Conservation (phyloP, 1,284 basidiomycete genomes). For the Erythrobasidium hasegawianum region DNA sequence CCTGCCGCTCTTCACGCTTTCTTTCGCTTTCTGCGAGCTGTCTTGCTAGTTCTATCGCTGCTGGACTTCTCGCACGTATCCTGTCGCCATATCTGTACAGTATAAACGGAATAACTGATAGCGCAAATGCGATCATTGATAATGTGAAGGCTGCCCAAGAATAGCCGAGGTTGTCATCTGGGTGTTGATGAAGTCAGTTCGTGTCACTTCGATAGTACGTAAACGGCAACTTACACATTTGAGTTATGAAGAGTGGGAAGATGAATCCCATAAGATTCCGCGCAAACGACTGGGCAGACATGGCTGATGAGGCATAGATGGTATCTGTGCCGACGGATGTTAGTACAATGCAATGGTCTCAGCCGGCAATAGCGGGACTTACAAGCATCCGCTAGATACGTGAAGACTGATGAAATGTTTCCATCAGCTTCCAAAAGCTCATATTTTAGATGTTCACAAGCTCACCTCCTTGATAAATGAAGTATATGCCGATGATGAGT, state of each 20-base stretch:
- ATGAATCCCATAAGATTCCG: slow-evolving; percentile 33
- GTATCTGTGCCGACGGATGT: slow-evolving; percentile 35
- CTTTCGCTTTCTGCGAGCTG: slow-evolving; percentile 31
- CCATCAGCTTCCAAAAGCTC: neutral
- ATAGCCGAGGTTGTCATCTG: slow-evolving; percentile 31
- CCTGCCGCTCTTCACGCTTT: slow-evolving; percentile 18
- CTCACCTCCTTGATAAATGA: slow-evolving; percentile 45
- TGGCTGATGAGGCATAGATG: slow-evolving; percentile 68
- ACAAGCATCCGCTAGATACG: slow-evolving; percentile 61
- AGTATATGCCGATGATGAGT: slow-evolving; percentile 44
- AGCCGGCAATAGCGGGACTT: neutral
- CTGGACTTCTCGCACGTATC: slow-evolving; percentile 24
- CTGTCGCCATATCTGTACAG: slow-evolving; percentile 27
- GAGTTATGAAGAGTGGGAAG: slow-evolving; percentile 32
- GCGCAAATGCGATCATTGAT: slow-evolving; percentile 22
- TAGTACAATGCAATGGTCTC: too few relatives aligned
- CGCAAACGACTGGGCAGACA: slow-evolving; percentile 60
- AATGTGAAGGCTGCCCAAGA: slow-evolving; percentile 32
- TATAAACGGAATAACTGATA: slow-evolving; percentile 26
- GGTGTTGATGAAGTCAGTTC: neutral
- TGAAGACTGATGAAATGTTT: slow-evolving; percentile 56
- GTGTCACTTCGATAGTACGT: too few relatives aligned
- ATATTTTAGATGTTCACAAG: slow-evolving; percentile 28
- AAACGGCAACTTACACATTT: slow-evolving; percentile 30
- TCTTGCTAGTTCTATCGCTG: slow-evolving; percentile 15